Conservation (phyloP, 2,329 filamentous ascomycete species). For the Paraphaeosphaeria minitans region DNA sequence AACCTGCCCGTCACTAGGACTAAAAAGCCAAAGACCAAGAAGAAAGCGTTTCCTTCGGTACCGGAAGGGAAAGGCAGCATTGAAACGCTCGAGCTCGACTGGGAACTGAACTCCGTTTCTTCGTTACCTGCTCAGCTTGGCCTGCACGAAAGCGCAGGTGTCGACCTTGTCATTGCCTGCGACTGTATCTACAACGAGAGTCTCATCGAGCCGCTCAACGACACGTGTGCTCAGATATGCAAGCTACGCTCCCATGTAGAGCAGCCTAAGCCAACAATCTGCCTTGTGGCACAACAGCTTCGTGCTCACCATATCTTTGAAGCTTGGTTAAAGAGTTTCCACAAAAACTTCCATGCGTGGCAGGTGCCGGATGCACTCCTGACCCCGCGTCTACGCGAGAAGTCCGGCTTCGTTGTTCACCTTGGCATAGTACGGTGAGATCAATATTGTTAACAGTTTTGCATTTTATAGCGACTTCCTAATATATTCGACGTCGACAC, state of each 20-base stretch:
- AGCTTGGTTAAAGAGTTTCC: slow-evolving; percentile 74
- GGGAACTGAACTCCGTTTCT: slow-evolving; percentile 67
- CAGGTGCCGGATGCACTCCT: slow-evolving; percentile 70
- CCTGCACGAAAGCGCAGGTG: slow-evolving; percentile 47
- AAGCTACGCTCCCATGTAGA: slow-evolving; percentile 54
- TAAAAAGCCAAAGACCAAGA: slow-evolving; percentile 19
- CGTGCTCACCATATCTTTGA: slow-evolving; percentile 85
- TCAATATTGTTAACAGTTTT: not conserved
- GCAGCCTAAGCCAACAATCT: slow-evolving; percentile 63
- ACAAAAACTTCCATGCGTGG: slow-evolving; percentile 73
- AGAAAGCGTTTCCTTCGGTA: slow-evolving; percentile 8
- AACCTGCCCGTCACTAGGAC: slow-evolving; percentile 52
- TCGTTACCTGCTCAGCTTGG: slow-evolving; percentile 57
- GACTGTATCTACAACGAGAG: slow-evolving; percentile 97
- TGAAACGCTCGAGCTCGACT: slow-evolving; percentile 72
- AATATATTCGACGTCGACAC: not conserved
- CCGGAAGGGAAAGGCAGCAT: slow-evolving; percentile 49
- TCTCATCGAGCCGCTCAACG: slow-evolving; percentile 79
- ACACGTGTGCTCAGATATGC: slow-evolving; percentile 78
- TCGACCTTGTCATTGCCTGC: slow-evolving; percentile 80
- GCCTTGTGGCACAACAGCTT: slow-evolving; percentile 86
- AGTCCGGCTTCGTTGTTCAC: slow-evolving; percentile 82
- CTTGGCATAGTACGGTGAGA: slow-evolving; percentile 57
- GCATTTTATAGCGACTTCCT: not conserved
- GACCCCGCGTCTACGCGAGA: slow-evolving; percentile 62